These are phyloP conservation scores for Galerina sulciceps DNA, from an alignment of 768 basidiomycete species.

Conservation along the genomic window DNA sequence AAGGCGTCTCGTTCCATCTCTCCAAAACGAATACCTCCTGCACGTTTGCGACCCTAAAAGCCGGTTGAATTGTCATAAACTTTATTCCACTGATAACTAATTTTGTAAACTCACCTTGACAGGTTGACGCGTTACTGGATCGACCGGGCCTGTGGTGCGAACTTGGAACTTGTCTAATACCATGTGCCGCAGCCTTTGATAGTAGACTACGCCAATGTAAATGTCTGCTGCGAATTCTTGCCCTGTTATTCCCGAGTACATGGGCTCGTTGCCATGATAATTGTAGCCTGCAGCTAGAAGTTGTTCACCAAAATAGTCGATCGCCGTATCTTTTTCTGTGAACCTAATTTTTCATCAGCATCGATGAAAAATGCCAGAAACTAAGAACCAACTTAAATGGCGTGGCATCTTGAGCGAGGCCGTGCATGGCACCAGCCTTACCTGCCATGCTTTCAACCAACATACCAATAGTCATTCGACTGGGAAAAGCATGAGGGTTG, in stretches of 20 bases:
- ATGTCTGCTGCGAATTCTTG: slow-evolving; percentile 99
- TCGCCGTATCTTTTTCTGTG: slow-evolving; percentile 95
- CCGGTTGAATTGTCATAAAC: neutral
- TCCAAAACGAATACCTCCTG: slow-evolving; percentile 98
- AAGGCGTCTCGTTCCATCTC: slow-evolving; percentile 99
- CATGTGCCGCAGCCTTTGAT: slow-evolving; percentile 99
- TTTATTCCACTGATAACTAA: neutral
- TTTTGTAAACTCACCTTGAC: slow-evolving; percentile 72
- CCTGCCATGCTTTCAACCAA: slow-evolving; percentile 99
- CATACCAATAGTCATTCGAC: slow-evolving; percentile 99
- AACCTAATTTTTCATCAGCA: slow-evolving; percentile 56
- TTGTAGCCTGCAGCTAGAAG: slow-evolving; percentile 94
- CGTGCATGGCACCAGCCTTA: slow-evolving; percentile 99
- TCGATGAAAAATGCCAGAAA: slow-evolving; percentile 2
- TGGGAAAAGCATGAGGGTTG: slow-evolving; percentile 99
- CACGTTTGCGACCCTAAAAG: slow-evolving; percentile 90
- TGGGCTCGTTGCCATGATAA: slow-evolving; percentile 98
- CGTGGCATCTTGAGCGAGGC: slow-evolving; percentile 96
- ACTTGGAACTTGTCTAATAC: slow-evolving; percentile 99
- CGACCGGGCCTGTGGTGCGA: slow-evolving; percentile 96
- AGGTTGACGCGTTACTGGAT: slow-evolving; percentile 93
- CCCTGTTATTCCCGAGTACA: slow-evolving; percentile 99
- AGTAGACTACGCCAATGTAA: slow-evolving; percentile 98
- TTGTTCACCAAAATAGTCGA: slow-evolving; percentile 97
- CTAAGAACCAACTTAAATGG: slow-evolving; percentile 83